A percentile compares a stretch with the other conserved stretches of the same genome.
phyloP scores from a whole-genome alignment of 2,329 filamentous ascomycete genomes.

The Cladophialophora psammophila region DNA sequence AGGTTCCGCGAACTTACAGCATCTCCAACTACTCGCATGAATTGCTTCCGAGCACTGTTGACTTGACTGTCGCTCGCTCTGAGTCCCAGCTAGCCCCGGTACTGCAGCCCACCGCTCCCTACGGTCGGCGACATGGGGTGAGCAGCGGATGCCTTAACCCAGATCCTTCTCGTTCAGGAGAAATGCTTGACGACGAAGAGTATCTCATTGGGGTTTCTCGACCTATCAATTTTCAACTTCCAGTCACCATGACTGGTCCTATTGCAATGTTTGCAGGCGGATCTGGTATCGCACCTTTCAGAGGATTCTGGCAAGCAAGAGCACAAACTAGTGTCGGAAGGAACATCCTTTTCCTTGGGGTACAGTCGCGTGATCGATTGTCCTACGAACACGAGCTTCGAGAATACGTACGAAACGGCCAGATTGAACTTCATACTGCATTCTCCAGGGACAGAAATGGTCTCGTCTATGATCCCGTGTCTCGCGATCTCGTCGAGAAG shows the following conservation, averaged over 20 bases:
- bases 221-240: constrained; percentile 29
- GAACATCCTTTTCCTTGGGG: constrained; percentile 30
- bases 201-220: constrained; percentile 27
- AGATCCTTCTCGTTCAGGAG: constrained; percentile 19
- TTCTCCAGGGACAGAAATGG: constrained; percentile 29
- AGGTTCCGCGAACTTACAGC: constrained; percentile 28
- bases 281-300: constrained; percentile 28
- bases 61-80: constrained; percentile 27
- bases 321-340: constrained; percentile 28
- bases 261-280: constrained; percentile 32
- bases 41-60: constrained; percentile 27
- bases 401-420: constrained; percentile 24
- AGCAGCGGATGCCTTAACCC: constrained; percentile 30
- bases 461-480: constrained; percentile 27
- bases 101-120: constrained; percentile 9
- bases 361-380: constrained; percentile 28
- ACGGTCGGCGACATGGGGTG: constrained; percentile 22
- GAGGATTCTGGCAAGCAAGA: constrained; percentile 30
- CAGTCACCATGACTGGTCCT: constrained; percentile 23
- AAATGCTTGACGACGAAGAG: constrained; percentile 29
- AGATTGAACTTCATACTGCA: constrained; percentile 30
- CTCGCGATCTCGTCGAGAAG: constrained; percentile 29
- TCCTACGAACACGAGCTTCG: constrained; percentile 31
- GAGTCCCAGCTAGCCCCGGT: constrained; percentile 20
- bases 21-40: constrained; percentile 31